Evolutionary conservation across 164 flowering plant species (phyloP).

Genomic region (Amborella trichopoda): DNA sequence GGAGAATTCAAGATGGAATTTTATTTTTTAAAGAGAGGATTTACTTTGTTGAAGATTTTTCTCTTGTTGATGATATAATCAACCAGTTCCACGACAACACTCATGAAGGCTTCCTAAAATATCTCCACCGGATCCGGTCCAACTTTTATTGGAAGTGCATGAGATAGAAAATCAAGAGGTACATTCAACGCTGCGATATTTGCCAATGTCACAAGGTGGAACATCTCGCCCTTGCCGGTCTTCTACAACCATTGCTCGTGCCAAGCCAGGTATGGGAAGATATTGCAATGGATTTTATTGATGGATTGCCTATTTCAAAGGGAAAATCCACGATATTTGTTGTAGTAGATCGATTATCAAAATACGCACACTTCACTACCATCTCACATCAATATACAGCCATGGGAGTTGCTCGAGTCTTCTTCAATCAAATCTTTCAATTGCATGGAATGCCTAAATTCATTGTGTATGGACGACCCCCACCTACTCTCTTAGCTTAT

Average conservation of each 20-base stretch:
- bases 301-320: no score
- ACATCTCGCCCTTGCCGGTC: no score
- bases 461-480: neutral
- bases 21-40: neutral
- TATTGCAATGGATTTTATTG: no score
- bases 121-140: neutral
- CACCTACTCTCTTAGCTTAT: neutral
- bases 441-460: no score
- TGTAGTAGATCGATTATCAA: neutral
- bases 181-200: neutral
- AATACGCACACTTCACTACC: neutral
- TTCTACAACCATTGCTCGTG: no score
- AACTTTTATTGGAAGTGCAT: neutral
- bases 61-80: neutral
- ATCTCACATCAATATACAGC: neutral
- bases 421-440: no score
- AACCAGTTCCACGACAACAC: neutral
- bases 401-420: no score
- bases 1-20: neutral
- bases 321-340: neutral
- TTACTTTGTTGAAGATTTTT: neutral
- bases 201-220: no score
- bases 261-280: no score
- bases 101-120: neutral
- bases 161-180: neutral